Conservation (phyloP, 345 rosid genomes). For the Lepidium aucheri region DNA sequence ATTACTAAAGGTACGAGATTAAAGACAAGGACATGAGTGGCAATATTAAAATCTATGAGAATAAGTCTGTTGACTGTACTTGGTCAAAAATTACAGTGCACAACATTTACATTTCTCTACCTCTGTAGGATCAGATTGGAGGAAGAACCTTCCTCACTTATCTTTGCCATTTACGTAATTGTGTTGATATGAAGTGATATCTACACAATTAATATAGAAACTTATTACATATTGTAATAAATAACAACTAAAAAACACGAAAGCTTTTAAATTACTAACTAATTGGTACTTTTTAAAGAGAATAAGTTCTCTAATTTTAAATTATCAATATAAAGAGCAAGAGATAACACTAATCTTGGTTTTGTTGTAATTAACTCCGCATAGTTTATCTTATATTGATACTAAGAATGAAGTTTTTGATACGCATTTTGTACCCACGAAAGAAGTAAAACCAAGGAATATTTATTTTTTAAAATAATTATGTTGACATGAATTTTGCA, state of each 20-base stretch:
- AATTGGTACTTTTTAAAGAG: background rate
- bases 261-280: background rate
- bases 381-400: background rate
- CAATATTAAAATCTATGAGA: background rate
- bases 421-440: background rate
- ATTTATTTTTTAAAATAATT: background rate
- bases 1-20: background rate
- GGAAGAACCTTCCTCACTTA: too few species aligned
- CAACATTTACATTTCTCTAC: background rate
- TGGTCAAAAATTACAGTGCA: slow-evolving; percentile 3
- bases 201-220: background rate
- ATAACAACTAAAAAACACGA: background rate
- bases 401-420: background rate
- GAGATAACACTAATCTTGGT: background rate
- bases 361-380: background rate
- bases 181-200: background rate
- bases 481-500: background rate
- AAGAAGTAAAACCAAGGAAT: too few species aligned
- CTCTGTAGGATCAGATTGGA: too few species aligned
- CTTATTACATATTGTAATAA: background rate
- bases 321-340: background rate
- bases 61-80: slow-evolving; percentile 1
- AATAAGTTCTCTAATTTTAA: background rate
- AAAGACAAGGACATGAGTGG: background rate
- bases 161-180: too few species aligned